Base-by-base conservation (phyloP, 2,329 filamentous ascomycete genomes). In the Scedosporium boydii region DNA sequence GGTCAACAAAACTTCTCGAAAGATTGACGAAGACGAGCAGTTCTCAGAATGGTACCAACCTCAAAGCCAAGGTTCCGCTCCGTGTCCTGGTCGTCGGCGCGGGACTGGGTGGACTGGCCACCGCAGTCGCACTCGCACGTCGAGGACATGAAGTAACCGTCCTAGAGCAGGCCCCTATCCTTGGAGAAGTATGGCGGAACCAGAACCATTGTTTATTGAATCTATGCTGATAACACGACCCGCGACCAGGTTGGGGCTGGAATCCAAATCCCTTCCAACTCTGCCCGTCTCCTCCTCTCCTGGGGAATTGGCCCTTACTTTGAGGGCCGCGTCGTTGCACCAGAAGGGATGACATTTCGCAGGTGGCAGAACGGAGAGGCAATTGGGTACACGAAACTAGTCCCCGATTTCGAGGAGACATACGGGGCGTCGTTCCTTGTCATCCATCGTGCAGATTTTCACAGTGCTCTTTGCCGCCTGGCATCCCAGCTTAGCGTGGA, bases 61-160 rank as follows among this genome's bases (percentile, higher is more conserved):
- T 14, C 10, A 38, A 38, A 38, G 34, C 34, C 34, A 38, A 38
- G 3, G 34, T 38, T 38, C 10, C 44, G 29, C 57, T 63, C 3
- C 23, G 64, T 10, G 66, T 75, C 41, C 59, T 73, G 29, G 64
- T 78, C 51, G 70, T 77, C 10, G 76, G 76, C 4, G 76, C 75
- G n/a, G 75, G 75, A 0, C 68, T 79, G 1, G 75, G 76, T 4
- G 76, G 76, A 16, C 68, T 78, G 1, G 73, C 74, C 4, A 73
- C 75, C 3, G 75, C 75, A 9, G 72, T 77, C 38, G 71, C 71
- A 3, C 69, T 77, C 12, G 69, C 70, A 3, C 65, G 69, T 2
- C 66, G 67, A 21, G 76, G 76, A 3, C 75, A 77, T 63, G 55
- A 63, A n/a, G 74, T 79, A 16, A 71, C 67, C 0, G 70, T 78